Base-by-base conservation (phyloP, 345 rosid species). In the Hypericum perforatum region DNA sequence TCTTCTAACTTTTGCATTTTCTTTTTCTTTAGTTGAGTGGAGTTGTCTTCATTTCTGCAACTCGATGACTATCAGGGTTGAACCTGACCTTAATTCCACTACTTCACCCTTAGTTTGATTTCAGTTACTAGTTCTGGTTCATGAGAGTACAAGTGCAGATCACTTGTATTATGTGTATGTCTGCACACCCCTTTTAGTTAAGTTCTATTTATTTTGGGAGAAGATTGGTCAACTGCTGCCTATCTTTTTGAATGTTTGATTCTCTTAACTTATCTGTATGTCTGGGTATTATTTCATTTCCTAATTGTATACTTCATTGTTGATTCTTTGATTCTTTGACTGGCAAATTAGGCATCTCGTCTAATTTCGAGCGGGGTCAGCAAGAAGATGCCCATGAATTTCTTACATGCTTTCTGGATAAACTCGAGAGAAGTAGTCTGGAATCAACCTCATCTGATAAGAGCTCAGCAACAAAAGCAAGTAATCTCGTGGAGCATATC, bases 371-470 rank as follows among this genome's bases (percentile, higher is more conserved):
- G 45, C 70, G 74, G 63, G 63, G 68, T 44, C 88, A 80, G 49
- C 96, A 85, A 75, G 89, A 88, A 70, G 96, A 88, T 60, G 96
- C 96, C 6, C 96, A 88, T 48, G 96, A 88, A 70, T 85, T 82
- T 60, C 82, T 85, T 37, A 88, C 80, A 11, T 78, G 84, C 45
- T 64, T 88, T 63, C 64, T 88, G 62, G 88, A 85, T 63, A 80
- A 73, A 67, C 76, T 88, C 12, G 90, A 85, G 64, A 66, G 64
- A 41, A 77, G 91, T 40, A 78, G 82, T 74, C 57, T 77, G 52
- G 65, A 78, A 56, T 63, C 67, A 13, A 57, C 41, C 58, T 56
- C 52, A 48, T 45, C 7, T 37, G 63, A 51, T 62, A 63, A 48
- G 22, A 7, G 29, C 58, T 41, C 60, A 37, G 57, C 72, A 49